Base-by-base conservation (phyloP, 148 eudicot species). In the Rhododendron williamsianum region DNA sequence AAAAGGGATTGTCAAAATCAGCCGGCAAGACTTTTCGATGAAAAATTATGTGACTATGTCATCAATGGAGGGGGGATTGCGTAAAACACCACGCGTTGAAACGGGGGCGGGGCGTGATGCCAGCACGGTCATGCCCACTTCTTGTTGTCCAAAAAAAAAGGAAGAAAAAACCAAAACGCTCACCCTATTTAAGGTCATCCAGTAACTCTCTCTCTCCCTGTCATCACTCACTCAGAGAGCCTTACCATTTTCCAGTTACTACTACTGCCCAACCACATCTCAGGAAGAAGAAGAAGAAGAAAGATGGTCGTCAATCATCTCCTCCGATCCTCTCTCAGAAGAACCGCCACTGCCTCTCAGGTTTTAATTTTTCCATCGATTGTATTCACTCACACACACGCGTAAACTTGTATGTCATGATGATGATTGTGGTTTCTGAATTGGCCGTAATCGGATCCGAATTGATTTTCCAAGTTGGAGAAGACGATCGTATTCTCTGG, bases 321-420 rank as follows among this genome's bases (percentile, higher is more conserved):
- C 36, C 63, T 91, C 84, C 90, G 83, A 85, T 87, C 88, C 52
- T 38, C 89, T 78, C 81, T 85, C 87, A 89, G 89, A 73, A 79
- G 81, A 58, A 48, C 81, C 77, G 43, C 84, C 78, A 27, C 84
- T 49, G 19, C 58, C 77, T 51, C 81, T 36, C 79, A 83, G 35
- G 54, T 77, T 19, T 9, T 52, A 63, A 21, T 11, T n/a, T 38
- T 46, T 23, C 30, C 41, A 25, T 69, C 33, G 18, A 54, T 19
- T 21, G 25, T 48, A 33, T 77, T 23, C 6, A 77, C 30, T 6
- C 11, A 10, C 49, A 10, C 41, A 36, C 65, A 30, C 21, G 6
- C 25, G n/a, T 76, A 76, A 21, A 41, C 18, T 3, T n/a, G 4
- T n/a, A 10, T 46, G 12, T 36, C 46, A 7, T 3, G 81, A 27